Base-by-base conservation (phyloP, 192 early-diverging fungal genomes). In the Coemansia sp. region DNA sequence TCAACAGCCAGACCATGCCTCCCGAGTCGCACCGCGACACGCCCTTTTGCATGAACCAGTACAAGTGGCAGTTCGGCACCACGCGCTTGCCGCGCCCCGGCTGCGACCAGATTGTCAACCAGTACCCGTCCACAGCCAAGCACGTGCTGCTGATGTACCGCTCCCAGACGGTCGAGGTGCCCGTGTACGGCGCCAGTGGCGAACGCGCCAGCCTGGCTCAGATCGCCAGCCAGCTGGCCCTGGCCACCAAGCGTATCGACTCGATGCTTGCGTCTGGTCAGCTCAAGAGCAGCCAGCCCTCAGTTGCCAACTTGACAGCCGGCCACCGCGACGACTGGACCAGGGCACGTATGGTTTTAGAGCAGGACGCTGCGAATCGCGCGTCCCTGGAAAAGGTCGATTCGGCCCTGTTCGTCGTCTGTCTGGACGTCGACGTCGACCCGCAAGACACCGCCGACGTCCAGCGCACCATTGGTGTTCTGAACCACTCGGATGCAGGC, bases 41-140 rank as follows among this genome's bases (percentile, higher is more conserved):
- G 3, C 93, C 94, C 5, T 78, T 97, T 30, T 95, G 93, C 82
- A 99, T 99, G 97, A 89, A 95, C 82, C 97, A 99, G 85, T 92
- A 92, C 84, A 91, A 87, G 63, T 88, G 88, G 53, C 88, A 92
- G 69, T 97, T 96, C 84, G 92, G 92, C 45, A 88, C 91, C 8
- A 86, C 87, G 49, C 86, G 97, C 18, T 84, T 95, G 38, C 88
- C 95, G 12, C 88, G 89, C 2, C 44, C 76, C 11, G 84, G 77
- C 3, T 69, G 86, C 24, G 97, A 99, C 72, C 84, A 85, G 23
- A 82, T 97, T 51, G 83, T 89, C 8, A 83, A 87, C 24, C 78
- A 87, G 52, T 92, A 87, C 73, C 95, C 95, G 9, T 70, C 91
- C 15, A 87, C 76, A 2, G 88, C 91, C 43, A 85, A 83, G 43